These are phyloP conservation scores for Knufia petricola DNA, from an alignment of 2,329 filamentous ascomycete genomes.

Conservation along the genomic window DNA sequence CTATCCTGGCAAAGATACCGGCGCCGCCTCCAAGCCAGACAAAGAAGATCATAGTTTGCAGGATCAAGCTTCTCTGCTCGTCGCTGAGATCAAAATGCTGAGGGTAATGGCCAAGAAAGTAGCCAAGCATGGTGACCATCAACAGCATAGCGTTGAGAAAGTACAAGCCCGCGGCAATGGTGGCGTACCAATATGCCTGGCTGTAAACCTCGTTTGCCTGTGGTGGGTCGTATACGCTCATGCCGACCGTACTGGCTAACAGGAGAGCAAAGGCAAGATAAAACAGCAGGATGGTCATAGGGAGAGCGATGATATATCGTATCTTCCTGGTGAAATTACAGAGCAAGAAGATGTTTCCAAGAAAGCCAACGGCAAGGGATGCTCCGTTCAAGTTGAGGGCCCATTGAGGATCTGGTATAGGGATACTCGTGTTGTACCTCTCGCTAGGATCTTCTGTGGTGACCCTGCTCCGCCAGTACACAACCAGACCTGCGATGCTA, in stretches of 20 bases:
- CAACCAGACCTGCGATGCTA: slow-evolving; percentile 76
- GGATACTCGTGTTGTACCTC: slow-evolving; percentile 42
- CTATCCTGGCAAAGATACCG: slow-evolving; percentile 61
- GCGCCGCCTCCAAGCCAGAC: slow-evolving; percentile 71
- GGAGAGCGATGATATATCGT: slow-evolving; percentile 71
- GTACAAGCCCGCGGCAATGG: slow-evolving; percentile 71
- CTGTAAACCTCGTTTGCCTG: slow-evolving; percentile 33
- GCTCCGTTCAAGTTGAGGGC: slow-evolving; percentile 65
- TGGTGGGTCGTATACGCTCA: slow-evolving; percentile 26
- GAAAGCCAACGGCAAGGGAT: slow-evolving; percentile 64
- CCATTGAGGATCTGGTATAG: slow-evolving; percentile 62
- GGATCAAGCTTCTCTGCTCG: slow-evolving; percentile 75
- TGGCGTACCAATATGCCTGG: slow-evolving; percentile 78
- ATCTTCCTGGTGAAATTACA: slow-evolving; percentile 77
- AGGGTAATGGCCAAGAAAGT: slow-evolving; percentile 62
- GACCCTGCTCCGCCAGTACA: slow-evolving; percentile 57
- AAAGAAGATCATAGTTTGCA: slow-evolving; percentile 81
- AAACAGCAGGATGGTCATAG: slow-evolving; percentile 76
- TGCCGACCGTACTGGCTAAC: slow-evolving; percentile 56
- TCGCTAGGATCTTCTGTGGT: slow-evolving; percentile 34
- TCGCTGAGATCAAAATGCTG: slow-evolving; percentile 70
- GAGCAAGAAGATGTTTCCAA: slow-evolving; percentile 71
- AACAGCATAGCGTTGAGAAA: slow-evolving; percentile 68
- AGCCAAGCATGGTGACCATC: slow-evolving; percentile 69
- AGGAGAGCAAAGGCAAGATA: slow-evolving; percentile 53